phyloP scores from a whole-genome alignment of 306 rosid species.

The Arachis stenosperma region DNA sequence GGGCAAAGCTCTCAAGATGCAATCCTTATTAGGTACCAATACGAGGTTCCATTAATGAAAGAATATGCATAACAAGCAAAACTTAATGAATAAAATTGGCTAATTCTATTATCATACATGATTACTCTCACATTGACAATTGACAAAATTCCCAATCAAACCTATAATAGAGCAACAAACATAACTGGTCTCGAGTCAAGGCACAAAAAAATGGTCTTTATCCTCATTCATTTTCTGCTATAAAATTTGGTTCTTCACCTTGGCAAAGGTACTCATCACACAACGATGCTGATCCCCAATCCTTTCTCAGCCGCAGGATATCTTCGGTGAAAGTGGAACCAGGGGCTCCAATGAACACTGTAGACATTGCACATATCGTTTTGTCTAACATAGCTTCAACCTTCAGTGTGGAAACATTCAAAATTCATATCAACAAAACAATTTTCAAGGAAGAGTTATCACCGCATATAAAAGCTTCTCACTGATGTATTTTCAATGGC shows the following conservation, averaged over 20 bases:
- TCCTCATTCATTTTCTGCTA: conserved; percentile 79
- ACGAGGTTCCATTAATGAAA: conserved; percentile 38
- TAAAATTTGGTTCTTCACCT: conserved; percentile 81
- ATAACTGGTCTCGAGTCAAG: conserved; percentile 1
- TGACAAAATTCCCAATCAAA: conserved; percentile 35
- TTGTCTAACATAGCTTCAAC: conserved; percentile 99
- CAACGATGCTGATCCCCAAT: conserved; percentile 80
- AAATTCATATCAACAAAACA: conserved; percentile 32
- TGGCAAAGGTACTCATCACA: conserved; percentile 97
- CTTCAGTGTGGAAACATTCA: conserved; percentile 47
- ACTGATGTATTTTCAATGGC: not conserved
- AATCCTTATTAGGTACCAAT: not conserved
- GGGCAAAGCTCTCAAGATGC: conserved; percentile 1
- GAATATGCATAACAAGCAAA: conserved; percentile 43
- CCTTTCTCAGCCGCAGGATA: conserved; percentile 87
- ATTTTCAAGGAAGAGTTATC: not conserved
- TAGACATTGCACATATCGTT: conserved; percentile 94
- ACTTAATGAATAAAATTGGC: conserved; percentile 27
- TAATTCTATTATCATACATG: conserved; percentile 47
- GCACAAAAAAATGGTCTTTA: conserved; percentile 26
- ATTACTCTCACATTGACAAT: conserved; percentile 32
- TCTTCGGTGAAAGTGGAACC: conserved; percentile 98
- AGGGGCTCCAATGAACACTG: conserved; percentile 87
- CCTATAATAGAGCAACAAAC: conserved; percentile 15
- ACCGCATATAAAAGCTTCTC: conserved; percentile 3